Percentiles rank a stretch among this genome's conserved stretches.
Evolutionary conservation across 768 basidiomycete species (phyloP).

Genomic region (Lentinula guzmanii): DNA sequence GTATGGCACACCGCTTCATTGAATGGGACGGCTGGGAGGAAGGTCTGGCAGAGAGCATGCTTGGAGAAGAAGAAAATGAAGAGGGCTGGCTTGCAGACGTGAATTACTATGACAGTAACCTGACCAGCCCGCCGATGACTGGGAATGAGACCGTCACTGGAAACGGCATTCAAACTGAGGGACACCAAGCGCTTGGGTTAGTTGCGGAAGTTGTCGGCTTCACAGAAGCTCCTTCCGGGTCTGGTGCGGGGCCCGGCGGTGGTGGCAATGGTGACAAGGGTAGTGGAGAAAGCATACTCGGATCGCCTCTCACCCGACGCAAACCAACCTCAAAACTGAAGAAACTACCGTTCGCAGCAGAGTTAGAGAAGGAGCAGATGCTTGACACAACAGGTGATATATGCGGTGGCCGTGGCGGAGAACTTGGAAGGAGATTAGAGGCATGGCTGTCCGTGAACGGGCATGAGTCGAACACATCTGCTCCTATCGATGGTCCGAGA

Average conservation of each 20-base stretch:
- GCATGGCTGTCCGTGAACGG: constrained; percentile 59
- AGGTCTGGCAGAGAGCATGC: constrained; percentile 67
- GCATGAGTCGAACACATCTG: constrained; percentile 9
- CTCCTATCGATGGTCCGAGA: constrained; percentile 1
- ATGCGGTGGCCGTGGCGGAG: constrained; percentile 75
- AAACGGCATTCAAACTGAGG: not conserved
- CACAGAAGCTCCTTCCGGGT: not conserved
- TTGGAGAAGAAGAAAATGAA: constrained; percentile 67
- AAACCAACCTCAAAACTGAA: constrained; percentile 31
- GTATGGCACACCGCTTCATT: constrained; percentile 72
- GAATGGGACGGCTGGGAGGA: constrained; percentile 96
- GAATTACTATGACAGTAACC: constrained; percentile 13
- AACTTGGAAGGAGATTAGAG: constrained; percentile 69
- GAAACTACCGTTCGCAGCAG: constrained; percentile 45
- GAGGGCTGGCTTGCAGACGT: constrained; percentile 61
- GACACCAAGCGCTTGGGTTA: not conserved
- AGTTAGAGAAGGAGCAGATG: constrained; percentile 65
- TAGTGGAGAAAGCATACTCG: not conserved
- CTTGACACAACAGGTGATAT: constrained; percentile 68
- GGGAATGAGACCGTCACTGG: constrained; percentile 2
- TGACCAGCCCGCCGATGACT: not conserved
- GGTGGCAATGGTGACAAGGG: not conserved
- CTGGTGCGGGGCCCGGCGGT: not conserved
- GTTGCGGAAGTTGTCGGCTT: not conserved
- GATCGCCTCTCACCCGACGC: constrained; percentile 7